Conservation (phyloP, 495 filamentous ascomycete species). For the Neohortaea acidophila region DNA sequence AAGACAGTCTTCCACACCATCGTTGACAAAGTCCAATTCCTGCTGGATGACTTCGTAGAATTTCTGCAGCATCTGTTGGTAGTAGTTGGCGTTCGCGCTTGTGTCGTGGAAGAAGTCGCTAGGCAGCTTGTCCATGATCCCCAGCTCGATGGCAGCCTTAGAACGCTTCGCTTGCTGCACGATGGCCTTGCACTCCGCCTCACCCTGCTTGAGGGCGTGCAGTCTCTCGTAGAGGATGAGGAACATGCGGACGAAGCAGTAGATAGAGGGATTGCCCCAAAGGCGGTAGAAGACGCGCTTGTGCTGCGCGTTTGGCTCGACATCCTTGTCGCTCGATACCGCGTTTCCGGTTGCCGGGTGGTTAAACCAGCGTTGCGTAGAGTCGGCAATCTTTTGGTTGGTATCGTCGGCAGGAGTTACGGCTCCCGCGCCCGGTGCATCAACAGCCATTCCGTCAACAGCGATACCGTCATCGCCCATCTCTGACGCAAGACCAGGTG, state of each 20-base stretch:
- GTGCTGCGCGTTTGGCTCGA: slow-evolving; percentile 67
- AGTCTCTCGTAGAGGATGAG: slow-evolving; percentile 75
- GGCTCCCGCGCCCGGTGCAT: slow-evolving; percentile 23
- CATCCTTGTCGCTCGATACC: slow-evolving; percentile 36
- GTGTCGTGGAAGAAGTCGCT: slow-evolving; percentile 67
- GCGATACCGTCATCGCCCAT: slow-evolving; percentile 39
- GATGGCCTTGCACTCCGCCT: slow-evolving; percentile 52
- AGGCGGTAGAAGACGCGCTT: slow-evolving; percentile 64
- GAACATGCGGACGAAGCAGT: slow-evolving; percentile 85
- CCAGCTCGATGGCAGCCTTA: slow-evolving; percentile 69
- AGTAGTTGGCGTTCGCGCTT: slow-evolving; percentile 46
- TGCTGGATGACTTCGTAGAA: slow-evolving; percentile 53
- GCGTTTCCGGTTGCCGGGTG: slow-evolving; percentile 39
- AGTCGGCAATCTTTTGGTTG: slow-evolving; percentile 20
- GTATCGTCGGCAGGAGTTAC: slow-evolving; percentile 22
- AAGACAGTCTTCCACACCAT: slow-evolving; percentile 64
- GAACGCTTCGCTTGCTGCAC: slow-evolving; percentile 49
- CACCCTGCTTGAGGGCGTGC: slow-evolving; percentile 61
- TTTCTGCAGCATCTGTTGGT: slow-evolving; percentile 52
- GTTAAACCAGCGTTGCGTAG: slow-evolving; percentile 41
- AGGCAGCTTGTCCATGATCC: slow-evolving; percentile 59
- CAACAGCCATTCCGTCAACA: slow-evolving; percentile 3
- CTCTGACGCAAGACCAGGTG: slow-evolving; percentile 58
- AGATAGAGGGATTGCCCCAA: slow-evolving; percentile 78
- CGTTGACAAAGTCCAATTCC: slow-evolving; percentile 57